phyloP scores from a whole-genome alignment of 2,329 filamentous ascomycete species.

The Mariannaea elegans region DNA sequence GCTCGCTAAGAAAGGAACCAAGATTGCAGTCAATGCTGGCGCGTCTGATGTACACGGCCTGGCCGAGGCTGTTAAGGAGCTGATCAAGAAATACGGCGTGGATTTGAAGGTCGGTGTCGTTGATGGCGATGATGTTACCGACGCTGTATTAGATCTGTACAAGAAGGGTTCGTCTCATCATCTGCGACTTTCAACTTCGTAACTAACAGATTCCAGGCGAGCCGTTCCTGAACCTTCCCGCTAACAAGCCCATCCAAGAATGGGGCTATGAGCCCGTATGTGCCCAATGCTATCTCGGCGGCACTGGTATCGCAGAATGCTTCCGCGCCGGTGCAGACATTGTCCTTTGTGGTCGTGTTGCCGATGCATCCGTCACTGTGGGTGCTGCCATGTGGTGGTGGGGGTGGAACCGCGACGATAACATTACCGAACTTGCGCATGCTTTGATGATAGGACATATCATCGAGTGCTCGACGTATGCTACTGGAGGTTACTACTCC shows the following conservation, averaged over 20 bases:
- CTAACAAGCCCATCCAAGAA: constrained; percentile 38
- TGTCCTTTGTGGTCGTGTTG: constrained; percentile 56
- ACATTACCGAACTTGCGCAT: constrained; percentile 57
- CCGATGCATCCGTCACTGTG: constrained; percentile 60
- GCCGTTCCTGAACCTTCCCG: constrained; percentile 31
- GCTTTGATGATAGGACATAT: constrained; percentile 59
- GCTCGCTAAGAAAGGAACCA: constrained; percentile 42
- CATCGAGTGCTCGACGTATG: constrained; percentile 63
- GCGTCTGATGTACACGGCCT: constrained; percentile 42
- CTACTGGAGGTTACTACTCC: constrained; percentile 62
- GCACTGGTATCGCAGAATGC: constrained; percentile 53
- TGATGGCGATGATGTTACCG: constrained; percentile 46
- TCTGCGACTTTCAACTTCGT: accelerated
- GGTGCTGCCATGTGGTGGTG: constrained; percentile 65
- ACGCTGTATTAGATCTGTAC: constrained; percentile 36
- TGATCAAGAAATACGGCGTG: constrained; percentile 43
- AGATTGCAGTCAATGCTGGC: constrained; percentile 49
- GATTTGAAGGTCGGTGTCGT: constrained; percentile 46
- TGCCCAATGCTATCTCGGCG: constrained; percentile 56
- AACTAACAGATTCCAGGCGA: constrained; percentile 23
- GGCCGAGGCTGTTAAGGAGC: constrained; percentile 31
- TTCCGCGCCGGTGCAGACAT: constrained; percentile 54
- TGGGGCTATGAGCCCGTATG: constrained; percentile 40
- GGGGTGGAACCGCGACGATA: constrained; percentile 52
- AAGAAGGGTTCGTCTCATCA: constrained; percentile 25